These are phyloP conservation scores for Gryganskiella cystojenkinii DNA, from an alignment of 192 early-diverging fungal genomes.

Conservation along the genomic window DNA sequence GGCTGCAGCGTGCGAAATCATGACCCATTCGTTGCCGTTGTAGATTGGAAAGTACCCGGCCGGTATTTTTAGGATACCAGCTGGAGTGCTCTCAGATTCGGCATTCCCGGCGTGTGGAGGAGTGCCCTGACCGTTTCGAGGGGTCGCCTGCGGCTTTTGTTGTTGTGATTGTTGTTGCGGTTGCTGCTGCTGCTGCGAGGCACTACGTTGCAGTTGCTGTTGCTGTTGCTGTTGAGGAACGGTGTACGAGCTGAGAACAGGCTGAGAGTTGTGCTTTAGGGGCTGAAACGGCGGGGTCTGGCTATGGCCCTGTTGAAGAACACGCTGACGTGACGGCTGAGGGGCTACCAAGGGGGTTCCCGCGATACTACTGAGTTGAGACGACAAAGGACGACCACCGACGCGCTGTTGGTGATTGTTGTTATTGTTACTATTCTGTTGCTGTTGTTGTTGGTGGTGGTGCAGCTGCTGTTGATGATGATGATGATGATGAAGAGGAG, in stretches of 20 bases:
- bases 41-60: slow-evolving; percentile 50
- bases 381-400: slow-evolving; percentile 34
- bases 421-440: background rate
- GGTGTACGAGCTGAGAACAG: background rate
- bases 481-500: no score
- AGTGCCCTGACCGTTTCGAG: background rate
- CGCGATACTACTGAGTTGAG: slow-evolving; percentile 25
- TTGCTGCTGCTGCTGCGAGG: slow-evolving; percentile 1
- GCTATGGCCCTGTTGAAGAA: slow-evolving; percentile 14
- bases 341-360: slow-evolving; percentile 34
- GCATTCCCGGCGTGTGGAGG: slow-evolving; percentile 10
- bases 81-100: slow-evolving; percentile 28
- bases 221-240: background rate
- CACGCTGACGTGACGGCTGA: slow-evolving; percentile 26
- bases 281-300: slow-evolving; percentile 19
- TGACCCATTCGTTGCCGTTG: slow-evolving; percentile 45
- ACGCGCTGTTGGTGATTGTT: slow-evolving; percentile 24
- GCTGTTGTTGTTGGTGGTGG: background rate
- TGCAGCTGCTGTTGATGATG: no score
- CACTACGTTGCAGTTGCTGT: background rate
- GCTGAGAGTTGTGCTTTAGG: background rate
- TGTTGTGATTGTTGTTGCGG: slow-evolving; percentile 3
- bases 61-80: slow-evolving; percentile 41
- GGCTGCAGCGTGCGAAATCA: slow-evolving; percentile 41
- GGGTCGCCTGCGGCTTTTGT: slow-evolving; percentile 10